Percentiles rank a stretch among this genome's conserved stretches.
Evolutionary conservation across 164 flowering plant species (phyloP).

Genomic region (Umbilicus rupestris): DNA sequence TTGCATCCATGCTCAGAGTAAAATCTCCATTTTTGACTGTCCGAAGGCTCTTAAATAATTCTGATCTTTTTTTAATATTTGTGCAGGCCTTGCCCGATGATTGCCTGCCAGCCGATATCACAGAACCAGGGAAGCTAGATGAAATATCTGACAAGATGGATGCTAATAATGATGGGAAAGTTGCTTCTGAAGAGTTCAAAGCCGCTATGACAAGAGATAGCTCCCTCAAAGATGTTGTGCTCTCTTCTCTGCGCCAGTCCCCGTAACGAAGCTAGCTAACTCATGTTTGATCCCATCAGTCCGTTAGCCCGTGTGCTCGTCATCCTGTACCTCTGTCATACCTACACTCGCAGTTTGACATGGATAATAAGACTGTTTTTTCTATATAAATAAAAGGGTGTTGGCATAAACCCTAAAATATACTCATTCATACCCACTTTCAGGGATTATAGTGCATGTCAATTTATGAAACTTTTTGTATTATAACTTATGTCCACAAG

Average conservation of each 20-base stretch:
- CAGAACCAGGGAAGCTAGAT: slow-evolving; percentile 69
- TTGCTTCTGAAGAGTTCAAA: slow-evolving; percentile 69
- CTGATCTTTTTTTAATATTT: neutral
- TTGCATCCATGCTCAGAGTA: slow-evolving; percentile 72
- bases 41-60: neutral
- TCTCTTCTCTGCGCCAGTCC: slow-evolving; percentile 61
- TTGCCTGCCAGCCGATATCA: slow-evolving; percentile 52
- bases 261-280: slow-evolving; percentile 14
- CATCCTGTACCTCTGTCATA: too few species aligned
- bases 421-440: too few species aligned
- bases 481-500: too few species aligned
- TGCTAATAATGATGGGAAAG: slow-evolving; percentile 64
- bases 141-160: slow-evolving; percentile 72
- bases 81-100: slow-evolving; percentile 77
- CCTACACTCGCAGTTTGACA: too few species aligned
- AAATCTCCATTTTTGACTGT: slow-evolving; percentile 6
- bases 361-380: too few species aligned
- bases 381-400: too few species aligned
- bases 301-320: too few species aligned
- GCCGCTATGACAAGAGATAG: slow-evolving; percentile 80
- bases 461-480: too few species aligned
- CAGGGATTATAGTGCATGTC: too few species aligned
- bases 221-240: slow-evolving; percentile 62
- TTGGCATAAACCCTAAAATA: too few species aligned
- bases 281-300: neutral